Conservation (phyloP, 345 rosid species). For the Populus nigra region DNA sequence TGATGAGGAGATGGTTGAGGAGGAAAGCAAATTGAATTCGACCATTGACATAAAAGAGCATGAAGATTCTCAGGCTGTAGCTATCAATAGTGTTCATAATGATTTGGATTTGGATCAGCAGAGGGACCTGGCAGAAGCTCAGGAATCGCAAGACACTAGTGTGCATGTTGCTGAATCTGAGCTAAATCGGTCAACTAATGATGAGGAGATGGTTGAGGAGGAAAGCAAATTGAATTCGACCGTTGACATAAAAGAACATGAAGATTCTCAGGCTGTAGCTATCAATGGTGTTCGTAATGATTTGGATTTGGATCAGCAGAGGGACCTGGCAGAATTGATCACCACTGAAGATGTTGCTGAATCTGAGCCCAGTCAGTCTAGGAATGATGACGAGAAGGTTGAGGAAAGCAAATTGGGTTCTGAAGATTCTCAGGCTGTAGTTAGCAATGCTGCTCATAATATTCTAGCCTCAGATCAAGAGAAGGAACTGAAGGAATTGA, state of each 20-base stretch:
- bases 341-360: not conserved
- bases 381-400: not conserved
- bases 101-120: not conserved
- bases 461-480: not conserved
- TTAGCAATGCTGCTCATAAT: not conserved
- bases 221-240: slow-evolving; percentile 26
- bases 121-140: not conserved
- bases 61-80: slow-evolving; percentile 6
- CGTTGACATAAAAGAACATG: slow-evolving; percentile 5
- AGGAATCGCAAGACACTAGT: not conserved
- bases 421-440: not conserved
- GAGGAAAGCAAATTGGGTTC: not conserved
- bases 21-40: slow-evolving; percentile 25
- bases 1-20: slow-evolving; percentile 19
- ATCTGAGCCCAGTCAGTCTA: not conserved
- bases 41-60: slow-evolving; percentile 8
- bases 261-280: slow-evolving; percentile 6
- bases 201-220: slow-evolving; percentile 19
- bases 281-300: not conserved
- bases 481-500: not conserved
- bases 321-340: slow-evolving; percentile 4
- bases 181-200: not conserved
- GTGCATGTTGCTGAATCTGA: not conserved
- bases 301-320: not conserved
- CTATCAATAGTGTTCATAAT: not conserved